Percentiles rank a stretch among this genome's conserved stretches.
Conservation (phyloP, 148 eudicot genomes). For the Chenopodium suecicum region DNA sequence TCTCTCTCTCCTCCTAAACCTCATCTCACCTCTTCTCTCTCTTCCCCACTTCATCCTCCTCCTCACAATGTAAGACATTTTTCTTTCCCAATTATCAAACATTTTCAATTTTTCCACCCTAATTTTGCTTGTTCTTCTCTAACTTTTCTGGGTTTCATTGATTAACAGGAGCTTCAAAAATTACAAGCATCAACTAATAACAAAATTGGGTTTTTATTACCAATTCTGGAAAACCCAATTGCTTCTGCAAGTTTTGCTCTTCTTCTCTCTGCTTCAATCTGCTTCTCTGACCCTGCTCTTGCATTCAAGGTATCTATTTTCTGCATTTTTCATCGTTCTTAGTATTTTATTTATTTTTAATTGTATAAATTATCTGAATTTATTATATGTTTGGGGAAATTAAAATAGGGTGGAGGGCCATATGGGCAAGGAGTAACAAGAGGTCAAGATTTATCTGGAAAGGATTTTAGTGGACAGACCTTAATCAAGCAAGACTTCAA, state of each 20-base stretch:
- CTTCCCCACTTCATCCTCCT: constrained; percentile 14
- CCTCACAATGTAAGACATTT: constrained; percentile 20
- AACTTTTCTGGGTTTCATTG: not conserved
- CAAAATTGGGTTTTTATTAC: constrained; percentile 17
- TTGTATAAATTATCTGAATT: not conserved
- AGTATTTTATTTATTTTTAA: not conserved
- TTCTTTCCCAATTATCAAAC: constrained; percentile 6
- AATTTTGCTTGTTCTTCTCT: not conserved
- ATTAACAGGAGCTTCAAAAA: constrained; percentile 16
- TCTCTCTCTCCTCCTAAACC: constrained; percentile 11
- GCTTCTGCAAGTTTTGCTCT: constrained; percentile 56
- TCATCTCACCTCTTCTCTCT: constrained; percentile 4
- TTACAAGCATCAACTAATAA: constrained; percentile 1
- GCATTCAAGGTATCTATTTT: constrained; percentile 61
- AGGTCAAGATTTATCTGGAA: constrained; percentile 92
- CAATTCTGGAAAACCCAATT: constrained; percentile 38
- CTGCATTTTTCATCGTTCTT: not conserved
- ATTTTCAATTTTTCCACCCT: not conserved
- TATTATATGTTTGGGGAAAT: not conserved
- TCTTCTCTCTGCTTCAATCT: constrained; percentile 65
- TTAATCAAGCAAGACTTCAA: constrained; percentile 93
- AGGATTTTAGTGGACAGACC: constrained; percentile 82
- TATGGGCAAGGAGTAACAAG: constrained; percentile 91
- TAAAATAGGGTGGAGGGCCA: constrained; percentile 90
- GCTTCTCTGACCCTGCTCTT: constrained; percentile 77